These are phyloP conservation scores for Botrytis pseudocinerea DNA, from an alignment of 2,329 filamentous ascomycete genomes.

Conservation along the genomic window DNA sequence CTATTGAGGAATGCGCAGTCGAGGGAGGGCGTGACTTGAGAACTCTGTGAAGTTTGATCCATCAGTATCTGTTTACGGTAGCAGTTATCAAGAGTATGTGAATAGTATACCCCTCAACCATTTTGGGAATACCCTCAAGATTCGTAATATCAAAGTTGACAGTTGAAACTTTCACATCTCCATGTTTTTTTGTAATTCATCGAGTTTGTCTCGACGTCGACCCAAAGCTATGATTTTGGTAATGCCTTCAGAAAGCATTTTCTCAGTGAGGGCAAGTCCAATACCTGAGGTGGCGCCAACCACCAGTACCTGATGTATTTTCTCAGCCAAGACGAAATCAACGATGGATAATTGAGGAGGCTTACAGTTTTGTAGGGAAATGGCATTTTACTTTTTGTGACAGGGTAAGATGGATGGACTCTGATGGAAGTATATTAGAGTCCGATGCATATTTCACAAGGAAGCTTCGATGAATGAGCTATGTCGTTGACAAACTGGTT, in stretches of 20 bases:
- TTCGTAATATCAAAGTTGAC: constrained; percentile 23
- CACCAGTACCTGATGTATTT: constrained; percentile 51
- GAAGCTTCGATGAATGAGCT: neutral
- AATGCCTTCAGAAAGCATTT: constrained; percentile 47
- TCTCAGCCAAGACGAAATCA: neutral
- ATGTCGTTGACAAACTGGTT: neutral
- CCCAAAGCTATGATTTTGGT: constrained; percentile 56
- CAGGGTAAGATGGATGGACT: neutral
- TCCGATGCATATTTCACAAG: neutral
- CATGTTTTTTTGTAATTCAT: constrained; percentile 38
- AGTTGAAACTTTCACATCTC: neutral
- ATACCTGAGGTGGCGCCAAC: constrained; percentile 58
- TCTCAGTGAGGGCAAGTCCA: constrained; percentile 47
- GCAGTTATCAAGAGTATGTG: neutral
- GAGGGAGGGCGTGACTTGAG: constrained; percentile 26
- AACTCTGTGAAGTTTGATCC: neutral
- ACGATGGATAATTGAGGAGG: too few species aligned
- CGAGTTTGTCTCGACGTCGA: constrained; percentile 51
- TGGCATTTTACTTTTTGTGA: neutral
- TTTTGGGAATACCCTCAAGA: constrained; percentile 1
- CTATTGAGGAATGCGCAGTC: constrained; percentile 41
- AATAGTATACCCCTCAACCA: neutral
- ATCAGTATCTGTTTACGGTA: neutral
- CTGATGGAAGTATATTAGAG: neutral
- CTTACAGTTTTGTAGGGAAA: constrained; percentile 6